Evolutionary conservation across 2,329 filamentous ascomycete genomes (phyloP).

Genomic region (Aspergillus transmontanensis): DNA sequence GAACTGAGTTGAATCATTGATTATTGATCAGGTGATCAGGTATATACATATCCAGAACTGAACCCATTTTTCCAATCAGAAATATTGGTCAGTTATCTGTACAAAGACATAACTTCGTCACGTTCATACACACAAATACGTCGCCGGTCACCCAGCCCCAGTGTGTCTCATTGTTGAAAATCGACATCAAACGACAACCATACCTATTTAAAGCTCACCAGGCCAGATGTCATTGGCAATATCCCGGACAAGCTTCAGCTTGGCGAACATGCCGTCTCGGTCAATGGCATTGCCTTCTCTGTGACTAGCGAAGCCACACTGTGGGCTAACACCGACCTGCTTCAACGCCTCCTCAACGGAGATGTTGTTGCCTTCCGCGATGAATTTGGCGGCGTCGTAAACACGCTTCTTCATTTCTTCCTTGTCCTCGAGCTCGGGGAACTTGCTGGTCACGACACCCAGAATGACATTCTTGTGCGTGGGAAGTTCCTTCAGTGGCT

Average conservation of each 20-base stretch:
- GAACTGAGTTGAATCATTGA: not conserved
- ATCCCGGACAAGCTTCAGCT: constrained; percentile 69
- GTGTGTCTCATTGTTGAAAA: constrained; percentile 18
- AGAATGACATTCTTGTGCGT: constrained; percentile 65
- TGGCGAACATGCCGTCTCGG: constrained; percentile 71
- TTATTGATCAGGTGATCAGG: not conserved
- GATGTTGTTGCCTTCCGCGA: constrained; percentile 68
- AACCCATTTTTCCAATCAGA: not conserved
- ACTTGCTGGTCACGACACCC: constrained; percentile 66
- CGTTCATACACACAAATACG: not conserved
- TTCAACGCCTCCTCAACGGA: constrained; percentile 68
- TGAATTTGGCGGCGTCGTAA: constrained; percentile 64
- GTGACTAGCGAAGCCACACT: constrained; percentile 76
- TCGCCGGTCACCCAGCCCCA: not conserved
- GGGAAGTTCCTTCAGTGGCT: constrained; percentile 64
- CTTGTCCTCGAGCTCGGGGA: constrained; percentile 64
- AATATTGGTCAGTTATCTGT: not conserved
- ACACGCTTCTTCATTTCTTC: constrained; percentile 64
- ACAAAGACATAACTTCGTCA: not conserved
- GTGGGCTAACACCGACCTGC: constrained; percentile 68
- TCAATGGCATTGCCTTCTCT: constrained; percentile 71
- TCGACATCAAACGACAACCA: constrained; percentile 1
- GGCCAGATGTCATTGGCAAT: constrained; percentile 76
- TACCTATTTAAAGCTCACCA: constrained; percentile 46
- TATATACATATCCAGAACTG: not conserved